Evolutionary conservation across 1,284 basidiomycete genomes (phyloP).

Genomic region (Trichosporon asahii): DNA sequence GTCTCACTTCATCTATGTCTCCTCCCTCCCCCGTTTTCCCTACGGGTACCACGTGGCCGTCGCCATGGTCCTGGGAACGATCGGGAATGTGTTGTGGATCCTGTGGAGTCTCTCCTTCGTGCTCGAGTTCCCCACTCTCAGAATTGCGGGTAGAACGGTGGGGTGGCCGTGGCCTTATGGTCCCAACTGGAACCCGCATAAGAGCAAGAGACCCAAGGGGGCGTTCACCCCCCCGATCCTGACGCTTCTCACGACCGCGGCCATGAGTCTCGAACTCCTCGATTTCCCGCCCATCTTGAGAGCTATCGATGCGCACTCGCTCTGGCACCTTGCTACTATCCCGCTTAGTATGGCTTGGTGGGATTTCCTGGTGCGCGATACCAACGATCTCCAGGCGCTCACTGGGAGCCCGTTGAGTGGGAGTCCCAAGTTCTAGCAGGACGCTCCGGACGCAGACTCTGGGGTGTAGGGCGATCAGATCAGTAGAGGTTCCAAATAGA

Average conservation of each 20-base stretch:
- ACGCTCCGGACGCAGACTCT: not conserved
- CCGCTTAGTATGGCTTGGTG: conserved; percentile 83
- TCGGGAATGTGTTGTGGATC: conserved; percentile 77
- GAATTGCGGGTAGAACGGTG: conserved; percentile 19
- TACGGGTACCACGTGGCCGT: conserved; percentile 93
- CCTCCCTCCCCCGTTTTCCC: conserved; percentile 72
- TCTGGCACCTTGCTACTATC: conserved; percentile 89
- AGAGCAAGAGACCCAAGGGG: conserved; percentile 42
- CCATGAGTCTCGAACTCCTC: conserved; percentile 79
- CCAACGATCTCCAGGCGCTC: conserved; percentile 35
- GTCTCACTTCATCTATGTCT: conserved; percentile 51
- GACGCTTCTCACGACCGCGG: conserved; percentile 67
- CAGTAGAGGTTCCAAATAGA: not conserved
- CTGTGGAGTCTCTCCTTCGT: conserved; percentile 62
- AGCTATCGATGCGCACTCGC: conserved; percentile 83
- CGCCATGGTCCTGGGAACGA: conserved; percentile 69
- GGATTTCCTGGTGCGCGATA: conserved; percentile 56
- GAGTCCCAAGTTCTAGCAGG: not conserved
- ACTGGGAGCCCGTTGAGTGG: not conserved
- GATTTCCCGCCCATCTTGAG: conserved; percentile 82
- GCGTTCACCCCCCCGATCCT: conserved; percentile 58
- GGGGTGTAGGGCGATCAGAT: not conserved
- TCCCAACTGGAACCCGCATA: conserved; percentile 33
- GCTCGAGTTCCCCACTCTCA: conserved; percentile 40
- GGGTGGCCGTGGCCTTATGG: conserved; percentile 32